Base-by-base conservation (phyloP, 106 monocot genomes). In the Allium sativum region DNA sequence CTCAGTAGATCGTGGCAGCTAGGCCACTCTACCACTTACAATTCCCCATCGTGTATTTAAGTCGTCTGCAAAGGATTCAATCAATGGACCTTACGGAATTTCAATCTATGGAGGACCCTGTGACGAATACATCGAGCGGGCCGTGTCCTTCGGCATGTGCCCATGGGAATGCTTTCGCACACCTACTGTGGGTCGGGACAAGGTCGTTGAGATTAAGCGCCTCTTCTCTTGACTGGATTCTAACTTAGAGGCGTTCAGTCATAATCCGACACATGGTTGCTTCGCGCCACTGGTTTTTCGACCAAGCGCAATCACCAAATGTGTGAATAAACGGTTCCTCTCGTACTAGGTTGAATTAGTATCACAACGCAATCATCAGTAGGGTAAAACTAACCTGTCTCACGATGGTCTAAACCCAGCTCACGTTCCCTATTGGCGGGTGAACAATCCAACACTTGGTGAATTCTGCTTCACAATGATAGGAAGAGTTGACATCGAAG, bases 251-350 rank as follows among this genome's bases (percentile, higher is more conserved):
- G 60, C 40, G 58, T 57, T 69, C 57, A 57, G 21, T 57, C 11
- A 20, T 81, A 81, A 81, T 77, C 82, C 67, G 62, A 40, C 77
- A 74, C 71, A 82, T 63, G 77, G 74, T 82, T 77, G 77, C 77
- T 82, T 82, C 77, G 77, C 82, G 71, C 74, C 82, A 82, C 77
- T 77, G 74, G 82, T 77, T 82, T 82, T 82, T 82, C 74, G 77
- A 82, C 82, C 82, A 82, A 82, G 82, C 77, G 74, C 74, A 77
- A 82, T 82, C 77, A 82, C 82, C 82, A 82, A 82, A 77, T 77
- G 70, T 77, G 82, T 71, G 82, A 82, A 82, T 78, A 8, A 47
- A 47, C 47, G 47, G 47, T 47, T 47, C 47, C 47, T 47, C 12
- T 54, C 53, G 53, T 54, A 54, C 53, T 54, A 54, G 53, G 53